Base-by-base conservation (phyloP, 768 basidiomycete genomes). In the Galerina marginata region DNA sequence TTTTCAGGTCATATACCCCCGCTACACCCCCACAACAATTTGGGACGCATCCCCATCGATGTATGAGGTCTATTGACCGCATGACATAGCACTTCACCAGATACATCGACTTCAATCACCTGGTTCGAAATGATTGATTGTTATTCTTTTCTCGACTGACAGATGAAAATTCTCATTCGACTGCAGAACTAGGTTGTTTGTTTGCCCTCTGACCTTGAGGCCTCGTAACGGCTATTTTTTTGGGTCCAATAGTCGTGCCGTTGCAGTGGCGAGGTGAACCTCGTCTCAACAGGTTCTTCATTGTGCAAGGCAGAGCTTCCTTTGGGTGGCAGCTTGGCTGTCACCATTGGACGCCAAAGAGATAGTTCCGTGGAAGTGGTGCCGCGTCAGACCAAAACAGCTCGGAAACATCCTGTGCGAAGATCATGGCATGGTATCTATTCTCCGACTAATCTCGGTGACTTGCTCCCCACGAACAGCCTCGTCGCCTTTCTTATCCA, bases 61-160 rank as follows among this genome's bases (percentile, higher is more conserved):
- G 36, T 44, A 53, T 54, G 23, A 23, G 45, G n/a, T 16, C 16
- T 46, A 26, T 39, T 46, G 25, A 37, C 51, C 58, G 45, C 58
- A 59, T 54, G 58, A 59, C 45, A 42, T 45, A 44, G 40, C 42
- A 44, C 23, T 43, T 54, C 53, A 44, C 53, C 42, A 54, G 53
- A 44, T 52, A 25, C n/a, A 25, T 59, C 45, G 37, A 33, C 58
- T 40, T 59, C 58, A 23, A 54, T 59, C 52, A 59, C 58, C 52
- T 54, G 58, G 51, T 16, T 54, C 11, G 12, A 29, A 23, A 54
- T 38, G 23, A 54, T 26, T 49, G 47, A 25, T 47, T 49, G 9
- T 37, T 42, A 40, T 49, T 48, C 33, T 37, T 36, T 49, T 10
- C 56, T 57, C 47, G 12, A 57, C 25, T 57, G 46, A 57, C 56